Percentiles rank a stretch among this genome's conserved stretches.
phyloP scores from a whole-genome alignment of 1,139 yeast genomes.

The Kodamaea fungicola region DNA sequence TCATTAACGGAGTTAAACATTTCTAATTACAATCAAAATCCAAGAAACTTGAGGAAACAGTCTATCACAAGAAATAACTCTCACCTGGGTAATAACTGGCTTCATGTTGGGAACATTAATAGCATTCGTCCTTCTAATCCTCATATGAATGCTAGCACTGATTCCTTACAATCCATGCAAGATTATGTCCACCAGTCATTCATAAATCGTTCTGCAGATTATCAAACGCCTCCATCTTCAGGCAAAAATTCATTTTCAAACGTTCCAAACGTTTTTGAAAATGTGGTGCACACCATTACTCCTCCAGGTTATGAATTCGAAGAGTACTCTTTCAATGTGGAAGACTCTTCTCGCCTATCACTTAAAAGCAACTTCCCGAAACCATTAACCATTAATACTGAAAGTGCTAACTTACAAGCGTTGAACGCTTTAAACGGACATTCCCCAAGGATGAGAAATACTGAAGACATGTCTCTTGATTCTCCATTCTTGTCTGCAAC shows the following conservation, averaged over 20 bases:
- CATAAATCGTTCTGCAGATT: conserved; percentile 34
- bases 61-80: conserved; percentile 46
- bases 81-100: conserved; percentile 36
- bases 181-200: conserved; percentile 44
- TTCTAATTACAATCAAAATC: conserved; percentile 20
- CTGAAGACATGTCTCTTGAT: conserved; percentile 28
- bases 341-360: conserved; percentile 24
- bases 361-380: conserved; percentile 27
- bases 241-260: conserved; percentile 27
- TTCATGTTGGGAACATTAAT: conserved; percentile 45
- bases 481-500: conserved; percentile 46
- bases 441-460: conserved; percentile 4
- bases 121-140: conserved; percentile 26
- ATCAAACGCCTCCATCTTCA: conserved; percentile 44
- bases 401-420: conserved; percentile 27
- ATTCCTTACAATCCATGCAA: conserved; percentile 44
- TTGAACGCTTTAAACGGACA: conserved; percentile 25
- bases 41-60: conserved; percentile 40
- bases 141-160: conserved; percentile 31
- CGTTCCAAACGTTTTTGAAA: neutral
- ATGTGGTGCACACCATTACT: conserved; percentile 16
- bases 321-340: conserved; percentile 18
- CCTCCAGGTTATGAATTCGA: conserved; percentile 17
- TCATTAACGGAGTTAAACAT: conserved; percentile 42
- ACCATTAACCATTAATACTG: conserved; percentile 43